Base-by-base conservation (phyloP, 352 stramenopile species). In the Thraustochytrium sp. region DNA sequence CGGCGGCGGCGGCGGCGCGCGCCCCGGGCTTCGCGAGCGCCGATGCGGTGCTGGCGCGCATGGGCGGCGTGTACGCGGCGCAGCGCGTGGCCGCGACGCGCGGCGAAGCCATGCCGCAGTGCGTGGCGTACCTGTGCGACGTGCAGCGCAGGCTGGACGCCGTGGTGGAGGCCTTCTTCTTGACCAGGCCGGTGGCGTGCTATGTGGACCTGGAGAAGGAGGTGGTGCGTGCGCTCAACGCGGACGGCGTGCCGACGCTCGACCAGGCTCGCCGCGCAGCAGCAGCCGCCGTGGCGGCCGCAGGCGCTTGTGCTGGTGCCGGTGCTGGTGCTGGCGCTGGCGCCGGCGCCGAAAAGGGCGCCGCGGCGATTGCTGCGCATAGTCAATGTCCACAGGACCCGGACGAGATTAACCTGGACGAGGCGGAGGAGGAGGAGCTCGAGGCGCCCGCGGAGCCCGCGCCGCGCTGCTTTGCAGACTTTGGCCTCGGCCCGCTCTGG, bases 101-200 rank as follows among this genome's bases (percentile, higher is more conserved):
- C 59, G 13, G 18, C 1, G 40, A 26, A 72, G 63, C 63, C n/a
- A 49, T 56, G 63, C 63, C 46, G 26, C 48, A 23, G 0, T 46
- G 42, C 36, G 34, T 80, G 48, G 29, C 8, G 13, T 31, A 65
- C 26, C 37, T 80, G 31, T 80, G 31, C 34, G 68, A 80, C 37
- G 37, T 80, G 21, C 68, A 80, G 68, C 46, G 68, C 26, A 23
- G 68, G 8, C 37, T 80, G 18, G 68, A 80, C 51, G 68, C 68
- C 34, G 13, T 80, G 21, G 68, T 80, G 46, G 34, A 16, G 42
- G 34, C 21, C 46, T 80, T 72, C 48, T 48, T 80, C 23, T 16
- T 48, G 26, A 34, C 23, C 9, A 68, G 68, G 34, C 68, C 68
- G 42, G 44, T 80, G 1, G 68, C 53, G 4, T 55, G 31, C 48